Conservation (phyloP, 352 stramenopile genomes). For the Thalassiosira ordinaria region DNA sequence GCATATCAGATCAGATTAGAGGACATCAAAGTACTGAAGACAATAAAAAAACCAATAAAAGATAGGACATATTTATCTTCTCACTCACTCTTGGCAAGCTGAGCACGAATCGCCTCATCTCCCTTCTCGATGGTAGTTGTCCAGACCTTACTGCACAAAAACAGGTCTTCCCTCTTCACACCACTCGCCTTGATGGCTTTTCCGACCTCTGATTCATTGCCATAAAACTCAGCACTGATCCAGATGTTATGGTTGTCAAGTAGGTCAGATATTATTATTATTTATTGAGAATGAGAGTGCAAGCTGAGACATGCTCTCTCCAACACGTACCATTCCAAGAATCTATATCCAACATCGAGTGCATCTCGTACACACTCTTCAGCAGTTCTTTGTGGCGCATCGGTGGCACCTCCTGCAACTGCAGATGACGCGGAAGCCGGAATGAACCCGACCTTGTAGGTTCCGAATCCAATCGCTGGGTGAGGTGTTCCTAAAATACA, state of each 20-base stretch:
- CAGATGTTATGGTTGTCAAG: too few relatives aligned
- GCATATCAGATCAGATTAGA: too few relatives aligned
- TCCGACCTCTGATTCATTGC: slow-evolving; percentile 84
- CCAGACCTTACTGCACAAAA: slow-evolving; percentile 86
- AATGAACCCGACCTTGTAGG: slow-evolving; percentile 88
- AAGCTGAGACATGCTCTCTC: neutral
- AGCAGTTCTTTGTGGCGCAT: slow-evolving; percentile 52
- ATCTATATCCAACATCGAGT: slow-evolving; percentile 78
- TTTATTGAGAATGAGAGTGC: too few relatives aligned
- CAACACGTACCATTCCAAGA: slow-evolving; percentile 80
- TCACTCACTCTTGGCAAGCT: slow-evolving; percentile 75
- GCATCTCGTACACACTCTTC: slow-evolving; percentile 74
- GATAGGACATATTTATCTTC: neutral
- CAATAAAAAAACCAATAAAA: too few relatives aligned
- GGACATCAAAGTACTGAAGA: too few relatives aligned
- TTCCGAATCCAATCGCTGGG: slow-evolving; percentile 84
- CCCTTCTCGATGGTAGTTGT: slow-evolving; percentile 86
- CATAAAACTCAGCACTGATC: slow-evolving; percentile 85
- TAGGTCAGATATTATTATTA: too few relatives aligned
- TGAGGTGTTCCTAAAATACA: slow-evolving; percentile 60
- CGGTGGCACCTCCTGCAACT: slow-evolving; percentile 1
- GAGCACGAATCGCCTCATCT: slow-evolving; percentile 68
- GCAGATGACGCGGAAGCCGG: slow-evolving; percentile 74
- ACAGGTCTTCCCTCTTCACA: slow-evolving; percentile 79
- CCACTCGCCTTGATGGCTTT: slow-evolving; percentile 74